Conservation (phyloP, 345 rosid genomes). For the Fremontodendron californicum region DNA sequence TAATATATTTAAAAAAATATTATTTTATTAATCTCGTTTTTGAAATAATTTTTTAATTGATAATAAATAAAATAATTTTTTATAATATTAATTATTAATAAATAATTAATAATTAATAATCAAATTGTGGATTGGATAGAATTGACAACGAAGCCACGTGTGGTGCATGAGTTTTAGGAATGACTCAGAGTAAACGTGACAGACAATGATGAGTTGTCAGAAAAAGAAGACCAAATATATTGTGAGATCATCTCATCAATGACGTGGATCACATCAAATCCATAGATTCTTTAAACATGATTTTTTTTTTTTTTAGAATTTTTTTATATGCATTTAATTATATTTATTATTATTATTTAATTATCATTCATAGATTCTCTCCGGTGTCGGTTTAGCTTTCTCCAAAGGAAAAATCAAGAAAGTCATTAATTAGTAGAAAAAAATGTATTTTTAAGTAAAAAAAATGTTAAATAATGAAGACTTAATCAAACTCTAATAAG, state of each 20-base stretch:
- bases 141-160: constrained; percentile 35
- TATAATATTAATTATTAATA: no score
- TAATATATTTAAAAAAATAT: no score
- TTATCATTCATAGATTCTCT: not conserved
- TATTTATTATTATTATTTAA: no score
- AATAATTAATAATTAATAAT: no score
- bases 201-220: not conserved
- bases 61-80: no score
- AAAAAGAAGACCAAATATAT: not conserved
- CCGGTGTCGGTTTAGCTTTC: no score
- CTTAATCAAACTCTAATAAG: not conserved
- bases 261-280: constrained; percentile 26
- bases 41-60: no score
- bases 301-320: no score
- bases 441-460: not conserved
- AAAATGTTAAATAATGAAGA: not conserved
- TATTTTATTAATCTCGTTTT: no score
- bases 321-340: no score
- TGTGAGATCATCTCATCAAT: not conserved
- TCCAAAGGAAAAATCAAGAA: not conserved
- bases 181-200: constrained; percentile 16
- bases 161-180: not conserved
- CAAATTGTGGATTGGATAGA: no score
- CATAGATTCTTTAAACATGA: not conserved
- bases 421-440: not conserved